These are phyloP conservation scores for Rosa persica DNA, from an alignment of 306 rosid genomes.

Conservation along the genomic window DNA sequence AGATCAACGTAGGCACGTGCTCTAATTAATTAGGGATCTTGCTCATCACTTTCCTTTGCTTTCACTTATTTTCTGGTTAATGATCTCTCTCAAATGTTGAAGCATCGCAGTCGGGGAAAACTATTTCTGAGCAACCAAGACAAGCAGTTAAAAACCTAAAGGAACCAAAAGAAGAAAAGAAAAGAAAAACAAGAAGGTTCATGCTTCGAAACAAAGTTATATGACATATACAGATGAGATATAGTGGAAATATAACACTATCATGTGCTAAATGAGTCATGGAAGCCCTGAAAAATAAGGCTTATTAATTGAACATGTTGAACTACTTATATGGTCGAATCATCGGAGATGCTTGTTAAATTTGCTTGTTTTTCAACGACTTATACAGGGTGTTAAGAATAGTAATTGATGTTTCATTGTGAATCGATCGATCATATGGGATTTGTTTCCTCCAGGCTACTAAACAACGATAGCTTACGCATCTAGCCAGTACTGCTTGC, in stretches of 20 bases:
- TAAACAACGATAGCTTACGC: neutral
- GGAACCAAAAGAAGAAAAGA: neutral
- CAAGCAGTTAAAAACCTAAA: neutral
- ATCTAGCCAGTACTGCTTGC: too few relatives aligned
- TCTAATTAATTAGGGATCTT: neutral
- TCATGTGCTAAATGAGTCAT: neutral
- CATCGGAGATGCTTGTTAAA: neutral
- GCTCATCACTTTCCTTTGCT: neutral
- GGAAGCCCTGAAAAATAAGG: neutral
- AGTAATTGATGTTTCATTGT: neutral
- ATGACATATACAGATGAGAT: neutral
- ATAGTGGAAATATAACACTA: neutral
- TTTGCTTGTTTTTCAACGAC: too few relatives aligned
- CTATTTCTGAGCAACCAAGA: constrained; percentile 37
- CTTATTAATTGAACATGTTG: too few relatives aligned
- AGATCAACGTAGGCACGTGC: neutral
- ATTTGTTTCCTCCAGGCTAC: neutral
- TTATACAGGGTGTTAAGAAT: too few relatives aligned
- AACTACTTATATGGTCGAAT: neutral
- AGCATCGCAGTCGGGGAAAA: constrained; percentile 41
- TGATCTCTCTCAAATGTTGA: constrained; percentile 19
- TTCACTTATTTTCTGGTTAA: neutral
- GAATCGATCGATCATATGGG: neutral
- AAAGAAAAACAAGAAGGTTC: neutral
- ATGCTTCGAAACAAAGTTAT: constrained; percentile 23